Base-by-base conservation (phyloP, 2,329 filamentous ascomycete species). In the Aspergillus flavus region DNA sequence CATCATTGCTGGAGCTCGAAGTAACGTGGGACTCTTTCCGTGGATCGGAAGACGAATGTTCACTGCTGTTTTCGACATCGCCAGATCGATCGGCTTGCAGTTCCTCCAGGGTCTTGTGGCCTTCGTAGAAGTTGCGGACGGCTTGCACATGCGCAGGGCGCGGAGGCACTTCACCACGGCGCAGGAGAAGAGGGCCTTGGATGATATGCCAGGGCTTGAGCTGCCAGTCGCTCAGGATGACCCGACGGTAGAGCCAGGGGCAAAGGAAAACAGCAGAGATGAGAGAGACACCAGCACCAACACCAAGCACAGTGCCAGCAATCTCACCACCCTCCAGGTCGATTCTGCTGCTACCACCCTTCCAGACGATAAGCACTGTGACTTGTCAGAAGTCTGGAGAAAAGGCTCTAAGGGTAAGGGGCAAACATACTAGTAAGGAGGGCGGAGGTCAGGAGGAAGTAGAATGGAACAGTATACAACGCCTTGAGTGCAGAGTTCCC, bases 341-440 rank as follows among this genome's bases (percentile, higher is more conserved):
- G 41, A 68, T 68, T 43, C 63, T 61, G 56, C 59, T 64, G 4
- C 46, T 59, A 14, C 66, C 66, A 9, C 66, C 66, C 63, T 68
- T 68, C 66, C 66, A 68, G 7, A 68, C 66, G 23, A 68, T 68
- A 30, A 68, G 63, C 66, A 68, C 65, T 67, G 30, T 11, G 34
- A 16, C 12, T 16, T 16, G 34, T 36, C 34, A 36, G 34, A 2
- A 6, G 2, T 36, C 34, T 14, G 14, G 14, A 16, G 4, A 36
- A 12, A 36, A 16, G 34, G 34, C 2, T 19, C 1, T 16, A 19
- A 12, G 21, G 32, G 36, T 62, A 28, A 32, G 34, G 28, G 14
- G 10, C 6, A 21, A 4, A 62, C 65, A 1, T 61, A 67, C 65
- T 66, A 0, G 66, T 63, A 6, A 68, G 61, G 14, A 68, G 56